Percentiles rank a stretch among this genome's conserved stretches.
These are phyloP conservation scores for Cladosporium oxysporum DNA, from an alignment of 2,329 filamentous ascomycete genomes.

Conservation along the genomic window DNA sequence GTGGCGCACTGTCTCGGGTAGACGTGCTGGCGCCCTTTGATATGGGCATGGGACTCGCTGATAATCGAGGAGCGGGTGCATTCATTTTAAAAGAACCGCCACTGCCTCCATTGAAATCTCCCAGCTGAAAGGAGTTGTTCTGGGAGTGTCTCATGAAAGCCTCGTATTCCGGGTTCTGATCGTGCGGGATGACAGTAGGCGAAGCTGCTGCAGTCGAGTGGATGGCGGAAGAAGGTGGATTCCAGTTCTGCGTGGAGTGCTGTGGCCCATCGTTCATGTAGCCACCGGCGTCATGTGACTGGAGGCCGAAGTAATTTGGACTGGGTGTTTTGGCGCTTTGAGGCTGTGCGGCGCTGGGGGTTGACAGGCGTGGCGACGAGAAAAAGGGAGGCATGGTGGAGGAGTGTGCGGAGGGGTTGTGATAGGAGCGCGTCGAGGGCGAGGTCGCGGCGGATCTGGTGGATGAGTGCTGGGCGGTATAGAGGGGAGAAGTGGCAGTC, in stretches of 20 bases:
- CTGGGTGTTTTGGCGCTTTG: conserved; percentile 50
- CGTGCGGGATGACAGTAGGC: conserved; percentile 68
- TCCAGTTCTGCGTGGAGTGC: conserved; percentile 72
- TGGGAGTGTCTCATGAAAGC: conserved; percentile 74
- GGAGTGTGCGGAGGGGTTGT: neutral
- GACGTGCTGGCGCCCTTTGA: conserved; percentile 9
- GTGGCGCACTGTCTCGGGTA: conserved; percentile 40
- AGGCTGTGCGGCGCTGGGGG: conserved; percentile 22
- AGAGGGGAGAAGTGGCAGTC: conserved; percentile 30
- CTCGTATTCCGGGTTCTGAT: conserved; percentile 80
- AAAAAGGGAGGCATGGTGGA: conserved; percentile 34
- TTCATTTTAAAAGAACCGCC: conserved; percentile 41
- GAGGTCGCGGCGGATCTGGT: neutral
- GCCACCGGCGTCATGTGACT: conserved; percentile 63
- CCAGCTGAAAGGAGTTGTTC: conserved; percentile 50
- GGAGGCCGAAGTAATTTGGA: conserved; percentile 85
- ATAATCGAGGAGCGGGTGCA: conserved; percentile 23
- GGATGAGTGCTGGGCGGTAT: conserved; percentile 16
- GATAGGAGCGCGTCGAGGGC: conserved; percentile 11
- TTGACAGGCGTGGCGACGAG: conserved; percentile 29
- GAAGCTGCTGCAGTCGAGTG: conserved; percentile 68
- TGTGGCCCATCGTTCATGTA: conserved; percentile 47
- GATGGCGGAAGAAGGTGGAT: conserved; percentile 68
- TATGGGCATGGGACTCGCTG: neutral
- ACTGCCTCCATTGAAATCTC: conserved; percentile 36